These are phyloP conservation scores for Apiospora malaysiana DNA, from an alignment of 2,329 filamentous ascomycete genomes.

Conservation along the genomic window DNA sequence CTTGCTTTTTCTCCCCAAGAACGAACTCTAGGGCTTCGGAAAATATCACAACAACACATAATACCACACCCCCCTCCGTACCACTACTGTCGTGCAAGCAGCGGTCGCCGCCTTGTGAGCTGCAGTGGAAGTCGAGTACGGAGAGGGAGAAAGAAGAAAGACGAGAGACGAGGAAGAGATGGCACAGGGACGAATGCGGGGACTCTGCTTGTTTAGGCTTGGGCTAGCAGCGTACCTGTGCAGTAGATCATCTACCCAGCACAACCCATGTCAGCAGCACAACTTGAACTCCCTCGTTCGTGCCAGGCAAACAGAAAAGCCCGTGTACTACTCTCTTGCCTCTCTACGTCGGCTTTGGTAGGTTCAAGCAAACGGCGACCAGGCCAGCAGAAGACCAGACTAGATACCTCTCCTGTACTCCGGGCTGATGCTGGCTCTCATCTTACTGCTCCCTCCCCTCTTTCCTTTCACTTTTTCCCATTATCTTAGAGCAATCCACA, in stretches of 20 bases:
- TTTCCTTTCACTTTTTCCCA: background rate
- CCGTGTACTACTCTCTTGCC: no score
- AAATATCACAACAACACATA: background rate
- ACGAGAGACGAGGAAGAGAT: background rate
- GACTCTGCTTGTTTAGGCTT: conserved; percentile 14
- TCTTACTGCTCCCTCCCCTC: conserved; percentile 1
- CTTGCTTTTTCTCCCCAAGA: background rate
- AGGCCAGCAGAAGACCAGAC: background rate
- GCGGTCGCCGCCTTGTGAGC: background rate
- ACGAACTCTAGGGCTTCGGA: background rate
- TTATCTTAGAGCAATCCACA: conserved; percentile 17
- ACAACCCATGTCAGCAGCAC: conserved; percentile 4
- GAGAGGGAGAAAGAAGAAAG: background rate
- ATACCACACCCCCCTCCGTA: background rate
- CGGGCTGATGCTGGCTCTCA: background rate
- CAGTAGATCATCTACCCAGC: conserved; percentile 19
- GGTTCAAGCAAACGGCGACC: conserved; percentile 16
- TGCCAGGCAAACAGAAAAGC: conserved; percentile 5
- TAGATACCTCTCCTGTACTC: background rate
- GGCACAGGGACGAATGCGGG: conserved; percentile 14
- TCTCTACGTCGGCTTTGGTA: background rate
- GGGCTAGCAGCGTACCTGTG: conserved; percentile 17
- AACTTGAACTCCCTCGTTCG: background rate
- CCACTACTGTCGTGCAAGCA: background rate
- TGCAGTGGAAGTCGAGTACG: background rate